Conservation (phyloP, 2,329 filamentous ascomycete genomes). For the Scedosporium minutisporum region DNA sequence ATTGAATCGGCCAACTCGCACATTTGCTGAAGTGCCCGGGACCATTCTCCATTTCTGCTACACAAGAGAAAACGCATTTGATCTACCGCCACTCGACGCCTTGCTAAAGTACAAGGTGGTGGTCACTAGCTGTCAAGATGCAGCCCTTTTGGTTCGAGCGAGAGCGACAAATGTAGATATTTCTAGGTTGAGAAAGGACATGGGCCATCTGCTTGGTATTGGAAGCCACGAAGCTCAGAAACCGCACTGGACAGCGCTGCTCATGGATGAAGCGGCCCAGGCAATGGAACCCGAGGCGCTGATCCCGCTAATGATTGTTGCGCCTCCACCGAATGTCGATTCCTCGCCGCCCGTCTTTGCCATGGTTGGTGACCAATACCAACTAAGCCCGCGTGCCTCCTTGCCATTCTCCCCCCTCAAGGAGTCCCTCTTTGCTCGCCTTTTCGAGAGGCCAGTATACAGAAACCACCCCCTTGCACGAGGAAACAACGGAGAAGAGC, state of each 20-base stretch:
- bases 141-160: background rate
- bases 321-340: background rate
- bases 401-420: slow-evolving; percentile 99
- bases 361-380: slow-evolving; percentile 92
- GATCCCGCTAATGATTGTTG: background rate
- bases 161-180: background rate
- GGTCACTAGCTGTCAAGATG: slow-evolving; percentile 6
- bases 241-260: slow-evolving; percentile 3
- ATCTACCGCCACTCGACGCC: background rate
- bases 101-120: slow-evolving; percentile 1
- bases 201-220: background rate
- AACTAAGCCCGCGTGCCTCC: slow-evolving; percentile 59
- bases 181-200: background rate
- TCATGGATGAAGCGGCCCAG: slow-evolving; percentile 6
- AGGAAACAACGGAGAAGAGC: slow-evolving; percentile 75
- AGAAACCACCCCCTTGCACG: background rate
- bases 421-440: slow-evolving; percentile 78
- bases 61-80: background rate
- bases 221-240: background rate
- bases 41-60: slow-evolving; percentile 4
- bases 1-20: slow-evolving; percentile 2
- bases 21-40: slow-evolving; percentile 2
- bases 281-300: slow-evolving; percentile 5
- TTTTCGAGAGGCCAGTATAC: background rate
- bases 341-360: background rate